A percentile compares a stretch with the other conserved stretches of the same genome.
Evolutionary conservation across 2,329 filamentous ascomycete species (phyloP).

Genomic region (Ophiostoma himal-ulmi): DNA sequence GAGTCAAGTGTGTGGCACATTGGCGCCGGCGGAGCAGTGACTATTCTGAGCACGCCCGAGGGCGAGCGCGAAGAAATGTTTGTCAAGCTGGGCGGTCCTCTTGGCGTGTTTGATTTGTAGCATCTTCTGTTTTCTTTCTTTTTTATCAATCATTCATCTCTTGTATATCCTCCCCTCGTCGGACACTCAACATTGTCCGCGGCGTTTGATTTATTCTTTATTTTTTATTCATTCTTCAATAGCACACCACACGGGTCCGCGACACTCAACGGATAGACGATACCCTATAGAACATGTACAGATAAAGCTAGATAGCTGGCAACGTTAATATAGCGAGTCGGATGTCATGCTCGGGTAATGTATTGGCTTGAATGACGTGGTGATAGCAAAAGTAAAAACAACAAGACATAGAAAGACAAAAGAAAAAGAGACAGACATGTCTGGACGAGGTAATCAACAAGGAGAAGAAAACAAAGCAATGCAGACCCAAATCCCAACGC

Average conservation of each 20-base stretch:
- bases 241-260: neutral
- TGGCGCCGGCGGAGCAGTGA: slow-evolving; percentile 86
- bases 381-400: neutral
- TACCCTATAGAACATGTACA: neutral
- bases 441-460: neutral
- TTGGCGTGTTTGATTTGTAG: slow-evolving; percentile 44
- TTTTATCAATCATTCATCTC: neutral
- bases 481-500: slow-evolving; percentile 23
- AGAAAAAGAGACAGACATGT: neutral
- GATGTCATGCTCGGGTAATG: neutral
- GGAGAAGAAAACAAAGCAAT: slow-evolving; percentile 5
- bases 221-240: slow-evolving; percentile 12
- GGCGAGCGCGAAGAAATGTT: slow-evolving; percentile 91
- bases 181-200: slow-evolving; percentile 22
- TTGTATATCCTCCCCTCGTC: neutral
- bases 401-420: neutral
- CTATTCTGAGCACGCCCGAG: slow-evolving; percentile 69
- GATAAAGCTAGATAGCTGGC: neutral
- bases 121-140: neutral
- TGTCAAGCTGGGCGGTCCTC: slow-evolving; percentile 59
- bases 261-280: slow-evolving; percentile 7
- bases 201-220: slow-evolving; percentile 15
- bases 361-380: neutral
- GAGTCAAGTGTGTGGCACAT: slow-evolving; percentile 64
- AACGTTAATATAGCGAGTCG: neutral